Evolutionary conservation across 1,139 yeast species (phyloP), one percentile per base, ranked within the genome.

Genomic region (Pneumocystis carinii): DNA sequence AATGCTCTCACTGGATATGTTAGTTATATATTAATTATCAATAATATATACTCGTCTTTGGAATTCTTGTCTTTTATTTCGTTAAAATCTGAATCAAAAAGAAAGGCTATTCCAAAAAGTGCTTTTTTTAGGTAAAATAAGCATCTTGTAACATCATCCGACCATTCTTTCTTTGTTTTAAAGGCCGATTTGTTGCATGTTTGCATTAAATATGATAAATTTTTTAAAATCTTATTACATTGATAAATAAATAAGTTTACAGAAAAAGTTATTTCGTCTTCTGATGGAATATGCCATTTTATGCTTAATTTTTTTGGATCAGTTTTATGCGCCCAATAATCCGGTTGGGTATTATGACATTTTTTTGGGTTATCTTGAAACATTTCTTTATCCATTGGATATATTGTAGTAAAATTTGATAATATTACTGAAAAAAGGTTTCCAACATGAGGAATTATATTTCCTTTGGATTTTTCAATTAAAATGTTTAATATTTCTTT

Each of bases 251-350:
- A 83, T 56, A 79, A 73, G 7, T 79, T 78, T n/a, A 82, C 78
- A 0, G 90, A 86, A 70, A 79, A 79, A 1, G 74, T 73, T 0
- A 88, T 76, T 63, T 86, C 90, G 1, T 71, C 74, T 2, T 75
- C 74, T 0, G 77, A 70, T 0, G 97, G 97, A 0, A 79, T 72
- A 70, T 84, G 89, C 98, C 98, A 92, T 1, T 79, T 76, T 68
- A 89, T 85, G 0, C 77, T 71, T 56, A 84, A 72, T 62, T 82
- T 78, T n/a, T 80, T 79, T 63, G 67, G 37, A 65, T 63, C 60
- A 59, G 66, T 59, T 64, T 66, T 61, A 65, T 71, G 60, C 70
- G 75, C 39, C 69, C 65, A 58, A 68, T 68, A 29, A 63, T 67
- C 62, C 55, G 39, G 62, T 15, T 63, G 62, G n/a, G 19, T 12